Conservation (phyloP, 129 eudicot species). For the Oenanthe sinensis region DNA sequence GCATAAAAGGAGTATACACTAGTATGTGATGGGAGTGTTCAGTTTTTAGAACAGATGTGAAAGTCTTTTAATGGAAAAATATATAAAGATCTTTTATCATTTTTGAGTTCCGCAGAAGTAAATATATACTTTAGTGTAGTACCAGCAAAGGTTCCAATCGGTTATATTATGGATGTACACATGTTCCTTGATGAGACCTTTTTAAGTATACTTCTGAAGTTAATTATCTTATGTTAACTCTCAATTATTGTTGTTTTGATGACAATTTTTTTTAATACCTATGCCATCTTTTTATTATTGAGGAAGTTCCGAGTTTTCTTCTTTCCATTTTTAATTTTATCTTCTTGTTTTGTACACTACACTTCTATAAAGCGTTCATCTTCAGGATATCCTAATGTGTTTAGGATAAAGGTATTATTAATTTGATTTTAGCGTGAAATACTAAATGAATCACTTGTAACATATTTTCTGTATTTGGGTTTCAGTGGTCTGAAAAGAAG, state of each 20-base stretch:
- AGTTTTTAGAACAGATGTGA: not conserved
- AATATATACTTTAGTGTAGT: not conserved
- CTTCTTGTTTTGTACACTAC: not conserved
- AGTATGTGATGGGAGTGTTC: not conserved
- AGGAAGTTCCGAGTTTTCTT: not conserved
- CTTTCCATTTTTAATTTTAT: not conserved
- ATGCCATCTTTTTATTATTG: not conserved
- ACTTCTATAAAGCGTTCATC: not conserved
- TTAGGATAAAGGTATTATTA: not conserved
- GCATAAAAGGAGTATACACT: not conserved
- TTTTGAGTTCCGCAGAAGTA: not conserved
- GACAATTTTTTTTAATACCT: not conserved
- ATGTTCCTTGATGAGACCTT: not conserved
- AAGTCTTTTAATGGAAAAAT: not conserved
- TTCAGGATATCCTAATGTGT: not conserved
- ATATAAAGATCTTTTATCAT: not conserved
- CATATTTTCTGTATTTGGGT: constrained; percentile 16
- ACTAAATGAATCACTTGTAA: not conserved
- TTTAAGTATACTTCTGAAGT: not conserved
- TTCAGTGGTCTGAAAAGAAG: constrained; percentile 91
- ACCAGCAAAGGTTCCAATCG: too few relatives aligned
- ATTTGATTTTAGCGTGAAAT: not conserved
- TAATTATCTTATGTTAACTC: not conserved
- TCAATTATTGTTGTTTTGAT: not conserved
- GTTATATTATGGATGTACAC: not conserved